These are phyloP conservation scores for Geranium incanum DNA, from an alignment of 441 rosid species.

Conservation along the genomic window DNA sequence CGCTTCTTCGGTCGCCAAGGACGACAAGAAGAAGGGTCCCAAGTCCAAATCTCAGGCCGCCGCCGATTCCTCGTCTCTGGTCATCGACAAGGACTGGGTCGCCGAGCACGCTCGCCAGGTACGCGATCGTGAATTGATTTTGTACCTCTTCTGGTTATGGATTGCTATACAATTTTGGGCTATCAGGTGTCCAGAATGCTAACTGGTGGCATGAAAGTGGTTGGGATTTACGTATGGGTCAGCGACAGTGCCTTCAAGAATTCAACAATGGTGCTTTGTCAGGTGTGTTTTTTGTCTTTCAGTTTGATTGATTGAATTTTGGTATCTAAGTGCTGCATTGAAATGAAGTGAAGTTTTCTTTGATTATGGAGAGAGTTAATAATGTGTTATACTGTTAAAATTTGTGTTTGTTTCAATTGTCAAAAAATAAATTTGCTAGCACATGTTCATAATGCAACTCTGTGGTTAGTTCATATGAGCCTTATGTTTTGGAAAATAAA, in stretches of 20 bases:
- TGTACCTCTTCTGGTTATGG: background rate
- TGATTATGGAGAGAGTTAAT: too few species aligned
- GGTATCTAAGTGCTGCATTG: too few species aligned
- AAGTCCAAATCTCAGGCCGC: background rate
- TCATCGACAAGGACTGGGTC: background rate
- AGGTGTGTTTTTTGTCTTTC: slow-evolving; percentile 34
- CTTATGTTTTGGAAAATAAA: background rate
- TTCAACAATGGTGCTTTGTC: slow-evolving; percentile 57
- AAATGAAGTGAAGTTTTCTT: too few species aligned
- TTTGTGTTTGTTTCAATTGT: too few species aligned
- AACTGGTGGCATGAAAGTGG: slow-evolving; percentile 72
- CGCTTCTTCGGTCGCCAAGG: slow-evolving; percentile 41
- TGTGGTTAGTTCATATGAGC: background rate
- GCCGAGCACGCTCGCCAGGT: background rate
- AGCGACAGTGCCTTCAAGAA: slow-evolving; percentile 67
- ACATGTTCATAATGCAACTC: background rate
- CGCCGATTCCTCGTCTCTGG: background rate
- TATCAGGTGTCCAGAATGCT: slow-evolving; percentile 79
- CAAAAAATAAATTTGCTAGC: background rate
- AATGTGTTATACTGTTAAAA: too few species aligned
- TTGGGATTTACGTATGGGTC: slow-evolving; percentile 84
- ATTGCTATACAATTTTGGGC: background rate
- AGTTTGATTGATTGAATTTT: background rate
- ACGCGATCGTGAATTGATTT: background rate
- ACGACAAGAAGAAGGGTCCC: background rate